Base-by-base conservation (phyloP, 2,329 filamentous ascomycete species). In the Pyrenochaeta sp. region DNA sequence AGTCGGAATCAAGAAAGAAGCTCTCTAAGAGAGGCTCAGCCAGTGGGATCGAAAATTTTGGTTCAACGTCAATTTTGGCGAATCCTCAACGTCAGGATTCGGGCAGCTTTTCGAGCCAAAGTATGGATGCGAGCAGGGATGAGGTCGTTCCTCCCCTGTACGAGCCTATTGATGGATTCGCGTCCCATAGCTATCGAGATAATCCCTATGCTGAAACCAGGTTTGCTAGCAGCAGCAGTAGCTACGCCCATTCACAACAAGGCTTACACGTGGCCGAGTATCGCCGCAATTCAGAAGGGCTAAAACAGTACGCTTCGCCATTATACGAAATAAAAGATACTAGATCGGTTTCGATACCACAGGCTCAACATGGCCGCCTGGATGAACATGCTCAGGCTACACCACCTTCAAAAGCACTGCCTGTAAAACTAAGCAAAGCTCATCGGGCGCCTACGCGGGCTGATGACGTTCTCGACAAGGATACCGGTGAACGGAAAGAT, bases 401-500 rank as follows among this genome's bases (percentile, higher is more conserved):
- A 29, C 14, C 43, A 9, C 7, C 51, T 10, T 18, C 46, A 10
- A 67, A 49, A 53, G 35, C 60, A 23, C 52, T 51, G 7, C 57
- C 62, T 20, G 52, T 60, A 14, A 68, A 60, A 36, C 31, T 68
- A 29, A 68, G 56, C 52, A 68, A 68, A 42, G 56, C 60, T 40
- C 64, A 63, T 48, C 58, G 60, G 18, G 58, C 59, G 12, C 55
- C 62, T 11, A 47, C 54, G 12, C 58, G 51, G 17, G 30, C 51
- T 37, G 64, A 67, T 41, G 65, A 68, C 15, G 41, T 67, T 21
- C 63, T 72, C 18, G 68, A 72, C 20, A 69, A 70, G 44, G 65
- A 72, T 29, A 72, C 68, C 2, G 68, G 68, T 39, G 68, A 72
- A 52, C 58, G 67, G 23, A 69, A 69, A 42, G 68, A 72, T 15